Evolutionary conservation across 169 alveolate genomes (phyloP), one percentile per base, ranked within the genome.

Genomic region (Cryptosporidium sp.): DNA sequence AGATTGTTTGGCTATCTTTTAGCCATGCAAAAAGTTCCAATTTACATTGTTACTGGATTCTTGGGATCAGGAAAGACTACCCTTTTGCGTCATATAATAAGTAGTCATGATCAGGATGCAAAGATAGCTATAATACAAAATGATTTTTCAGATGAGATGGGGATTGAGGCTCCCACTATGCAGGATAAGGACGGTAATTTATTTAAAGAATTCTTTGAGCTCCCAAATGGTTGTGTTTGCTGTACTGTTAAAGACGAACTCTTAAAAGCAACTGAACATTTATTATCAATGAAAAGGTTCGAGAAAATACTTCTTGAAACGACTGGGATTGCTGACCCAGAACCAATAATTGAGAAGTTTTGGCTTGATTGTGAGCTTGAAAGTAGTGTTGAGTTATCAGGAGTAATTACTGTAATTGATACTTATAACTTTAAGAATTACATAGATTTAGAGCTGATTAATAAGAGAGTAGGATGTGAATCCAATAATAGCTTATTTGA

Each of bases 211-310:
- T 93, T 93, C 80, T 94, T 86, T 69, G 98, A 96, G 91, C 87
- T 96, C 23, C 97, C 98, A 12, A 96, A 95, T 92, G 98, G 98
- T 26, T 96, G 98, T 70, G 93, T 96, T 18, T 96, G 98, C 69
- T 96, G 98, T 69, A 91, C 97, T 39, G 94, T 94, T 6, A 95
- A 95, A 95, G 96, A 91, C 65, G 97, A 94, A 61, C 75, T 96
- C 21, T 73, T 94, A 14, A 84, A 80, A 7, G 94, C 96, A 35
- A 73, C 94, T 37, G 96, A 95, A 55, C 74, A 91, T 39, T 92
- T 95, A 55, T 73, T 95, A 33, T 70, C 74, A 68, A 84, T 48
- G 68, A 75, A 86, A n/a, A 91, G 85, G 33, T 69, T 95, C 29
- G 95, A 94, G 71, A 91, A 69, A 52, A 92, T 95, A 10, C 48